Base-by-base conservation (phyloP, 305 asterid genomes). In the Fraxinus latifolia region DNA sequence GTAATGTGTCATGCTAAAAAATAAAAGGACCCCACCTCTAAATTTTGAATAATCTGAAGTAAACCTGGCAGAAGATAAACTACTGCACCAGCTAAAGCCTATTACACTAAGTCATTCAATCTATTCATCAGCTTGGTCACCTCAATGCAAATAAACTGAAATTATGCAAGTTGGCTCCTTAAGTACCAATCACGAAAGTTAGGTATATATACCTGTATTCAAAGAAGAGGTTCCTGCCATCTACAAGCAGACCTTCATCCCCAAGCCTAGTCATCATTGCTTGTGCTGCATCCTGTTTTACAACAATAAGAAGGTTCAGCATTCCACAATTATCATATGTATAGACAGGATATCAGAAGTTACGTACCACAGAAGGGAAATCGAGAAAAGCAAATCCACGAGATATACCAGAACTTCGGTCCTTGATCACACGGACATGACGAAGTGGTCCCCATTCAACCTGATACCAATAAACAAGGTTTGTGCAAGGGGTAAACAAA, bases 371-470 rank as follows among this genome's bases (percentile, higher is more conserved):
- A 27, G 97, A 89, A 65, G 97, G 98, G 80, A 94, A 96, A 89
- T 96, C 99, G 84, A 96, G 91, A 89, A 96, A 96, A 80, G 99
- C 97, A 90, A 96, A 96, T 83, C 99, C 99, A 70, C 99, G 97
- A 81, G 99, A 96, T 84, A 87, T 74, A 79, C 97, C 99, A 83
- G 98, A 92, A 88, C 85, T 91, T 47, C 98, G 90, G 85, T 96
- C 99, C 92, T 91, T 96, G 87, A 96, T 96, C 80, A 96, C 96
- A 82, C 99, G 97, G 79, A 96, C 96, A 87, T 96, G 97, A 72
- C 95, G 97, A 55, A 96, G 93, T 70, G 99, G 99, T 76, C 97
- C 99, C 99, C 99, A 96, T 87, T 94, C 99, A 79, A 96, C 97
- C 99, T 96, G 87, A 83, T 53, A 72, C 19, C 39, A 70, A 82